Percentiles rank a stretch among this genome's conserved stretches.
phyloP scores from a whole-genome alignment of 2,329 filamentous ascomycete genomes.

The Stachybotrys chartarum region DNA sequence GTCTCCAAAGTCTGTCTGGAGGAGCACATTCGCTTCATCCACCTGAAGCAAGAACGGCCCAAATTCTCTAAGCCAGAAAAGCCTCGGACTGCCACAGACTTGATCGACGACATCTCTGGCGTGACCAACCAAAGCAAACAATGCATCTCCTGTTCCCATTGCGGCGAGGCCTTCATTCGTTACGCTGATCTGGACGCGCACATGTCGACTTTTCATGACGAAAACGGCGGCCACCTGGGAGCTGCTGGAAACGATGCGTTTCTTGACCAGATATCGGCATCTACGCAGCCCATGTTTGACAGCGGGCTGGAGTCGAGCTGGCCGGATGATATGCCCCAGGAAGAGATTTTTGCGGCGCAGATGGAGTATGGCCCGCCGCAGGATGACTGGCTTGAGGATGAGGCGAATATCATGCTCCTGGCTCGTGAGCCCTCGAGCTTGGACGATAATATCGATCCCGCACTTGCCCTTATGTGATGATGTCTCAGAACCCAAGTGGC shows the following conservation, averaged over 20 bases:
- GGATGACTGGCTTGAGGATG: constrained; percentile 36
- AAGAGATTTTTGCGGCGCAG: constrained; percentile 26
- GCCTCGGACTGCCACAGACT: constrained; percentile 12
- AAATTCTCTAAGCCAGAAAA: constrained; percentile 14
- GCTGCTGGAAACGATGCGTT: constrained; percentile 7
- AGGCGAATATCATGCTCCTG: constrained; percentile 34
- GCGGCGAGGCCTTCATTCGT: constrained; percentile 38
- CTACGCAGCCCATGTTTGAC: constrained; percentile 10
- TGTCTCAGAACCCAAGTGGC: not conserved
- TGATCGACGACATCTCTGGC: constrained; percentile 37
- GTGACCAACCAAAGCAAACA: constrained; percentile 30
- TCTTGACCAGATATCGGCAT: constrained; percentile 10
- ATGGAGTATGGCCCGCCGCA: constrained; percentile 23
- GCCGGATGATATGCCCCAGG: constrained; percentile 15
- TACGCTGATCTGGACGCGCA: constrained; percentile 44
- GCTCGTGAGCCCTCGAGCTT: constrained; percentile 17
- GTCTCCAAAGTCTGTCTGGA: constrained; percentile 72
- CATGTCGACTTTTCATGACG: constrained; percentile 22
- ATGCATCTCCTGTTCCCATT: constrained; percentile 38
- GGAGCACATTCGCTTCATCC: constrained; percentile 77
- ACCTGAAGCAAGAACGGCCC: constrained; percentile 55
- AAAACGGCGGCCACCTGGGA: not conserved
- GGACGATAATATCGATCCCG: constrained; percentile 24
- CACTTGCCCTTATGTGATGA: constrained; percentile 11
- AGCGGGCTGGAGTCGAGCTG: constrained; percentile 9